Conservation (phyloP, 2,329 filamentous ascomycete genomes). For the Colletotrichum eleusines region DNA sequence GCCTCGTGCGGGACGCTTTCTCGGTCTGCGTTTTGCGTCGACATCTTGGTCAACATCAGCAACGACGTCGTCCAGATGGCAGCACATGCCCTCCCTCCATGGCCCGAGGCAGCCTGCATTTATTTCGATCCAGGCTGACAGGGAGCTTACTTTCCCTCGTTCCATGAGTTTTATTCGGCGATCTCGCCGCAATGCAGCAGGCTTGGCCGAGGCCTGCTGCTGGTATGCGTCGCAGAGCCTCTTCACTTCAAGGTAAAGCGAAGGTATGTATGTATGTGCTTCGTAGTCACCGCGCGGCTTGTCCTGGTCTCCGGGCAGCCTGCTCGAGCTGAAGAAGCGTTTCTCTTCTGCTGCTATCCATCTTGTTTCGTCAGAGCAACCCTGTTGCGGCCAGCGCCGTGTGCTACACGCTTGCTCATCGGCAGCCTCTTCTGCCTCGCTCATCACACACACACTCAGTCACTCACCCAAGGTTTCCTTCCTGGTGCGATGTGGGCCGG, state of each 20-base stretch:
- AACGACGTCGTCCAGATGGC: slow-evolving; percentile 35
- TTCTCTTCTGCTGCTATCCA: neutral
- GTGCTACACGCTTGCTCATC: slow-evolving; percentile 2
- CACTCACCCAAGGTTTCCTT: slow-evolving; percentile 5
- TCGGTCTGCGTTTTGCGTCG: slow-evolving; percentile 41
- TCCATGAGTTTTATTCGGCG: neutral
- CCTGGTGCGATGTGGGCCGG: slow-evolving; percentile 18
- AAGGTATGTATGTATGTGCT: slow-evolving; percentile 42
- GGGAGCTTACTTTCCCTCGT: neutral
- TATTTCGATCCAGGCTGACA: neutral
- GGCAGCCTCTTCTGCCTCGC: slow-evolving; percentile 24
- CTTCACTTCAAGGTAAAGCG: slow-evolving; percentile 35
- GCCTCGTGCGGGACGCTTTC: slow-evolving; percentile 42
- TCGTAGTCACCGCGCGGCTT: slow-evolving; percentile 1
- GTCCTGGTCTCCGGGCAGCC: neutral
- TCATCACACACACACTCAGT: slow-evolving; percentile 3
- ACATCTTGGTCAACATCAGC: slow-evolving; percentile 39
- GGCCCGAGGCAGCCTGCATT: slow-evolving; percentile 23
- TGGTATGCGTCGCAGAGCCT: slow-evolving; percentile 40
- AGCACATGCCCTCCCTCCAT: slow-evolving; percentile 18
- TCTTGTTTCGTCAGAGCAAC: neutral
- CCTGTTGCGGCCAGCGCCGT: slow-evolving; percentile 11
- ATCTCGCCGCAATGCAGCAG: slow-evolving; percentile 6
- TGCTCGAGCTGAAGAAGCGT: slow-evolving; percentile 14
- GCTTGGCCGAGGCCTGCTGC: slow-evolving; percentile 28